Conservation (phyloP, 345 rosid species). For the Noccaea bulbosa region DNA sequence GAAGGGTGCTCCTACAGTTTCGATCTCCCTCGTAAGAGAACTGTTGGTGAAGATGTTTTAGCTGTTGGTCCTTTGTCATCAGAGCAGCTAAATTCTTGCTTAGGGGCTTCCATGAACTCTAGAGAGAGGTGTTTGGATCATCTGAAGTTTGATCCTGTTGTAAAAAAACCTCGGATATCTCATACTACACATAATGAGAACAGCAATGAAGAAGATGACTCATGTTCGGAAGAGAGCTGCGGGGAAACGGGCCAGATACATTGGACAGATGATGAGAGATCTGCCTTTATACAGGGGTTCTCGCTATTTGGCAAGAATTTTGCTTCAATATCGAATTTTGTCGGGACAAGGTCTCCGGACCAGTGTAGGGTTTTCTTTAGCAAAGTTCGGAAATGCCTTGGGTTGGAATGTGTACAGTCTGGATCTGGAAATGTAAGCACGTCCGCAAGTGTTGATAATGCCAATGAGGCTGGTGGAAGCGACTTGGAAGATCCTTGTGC, state of each 20-base stretch:
- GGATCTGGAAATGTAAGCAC: constrained; percentile 49
- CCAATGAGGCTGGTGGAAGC: constrained; percentile 67
- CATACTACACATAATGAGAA: constrained; percentile 58
- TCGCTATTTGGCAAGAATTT: constrained; percentile 86
- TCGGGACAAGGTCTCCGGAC: constrained; percentile 76
- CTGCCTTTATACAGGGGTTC: constrained; percentile 70
- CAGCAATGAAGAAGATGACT: constrained; percentile 66
- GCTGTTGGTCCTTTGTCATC: constrained; percentile 87
- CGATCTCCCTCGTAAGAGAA: constrained; percentile 65
- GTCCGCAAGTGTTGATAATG: constrained; percentile 57
- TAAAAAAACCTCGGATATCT: constrained; percentile 54
- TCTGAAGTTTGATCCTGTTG: constrained; percentile 52
- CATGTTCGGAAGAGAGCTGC: constrained; percentile 91
- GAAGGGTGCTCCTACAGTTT: constrained; percentile 55
- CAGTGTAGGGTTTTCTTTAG: constrained; percentile 92
- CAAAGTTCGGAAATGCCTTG: constrained; percentile 92
- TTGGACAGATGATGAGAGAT: constrained; percentile 94
- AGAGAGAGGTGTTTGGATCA: constrained; percentile 53
- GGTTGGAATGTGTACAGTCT: constrained; percentile 68
- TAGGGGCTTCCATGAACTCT: constrained; percentile 66
- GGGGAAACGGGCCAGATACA: constrained; percentile 83
- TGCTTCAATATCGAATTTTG: constrained; percentile 61
- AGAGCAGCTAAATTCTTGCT: constrained; percentile 85
- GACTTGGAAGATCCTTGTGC: constrained; percentile 71
- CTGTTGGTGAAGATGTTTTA: constrained; percentile 82